Conservation (phyloP, 371 early-diverging fungal genomes). For the Mucor saturninus region DNA sequence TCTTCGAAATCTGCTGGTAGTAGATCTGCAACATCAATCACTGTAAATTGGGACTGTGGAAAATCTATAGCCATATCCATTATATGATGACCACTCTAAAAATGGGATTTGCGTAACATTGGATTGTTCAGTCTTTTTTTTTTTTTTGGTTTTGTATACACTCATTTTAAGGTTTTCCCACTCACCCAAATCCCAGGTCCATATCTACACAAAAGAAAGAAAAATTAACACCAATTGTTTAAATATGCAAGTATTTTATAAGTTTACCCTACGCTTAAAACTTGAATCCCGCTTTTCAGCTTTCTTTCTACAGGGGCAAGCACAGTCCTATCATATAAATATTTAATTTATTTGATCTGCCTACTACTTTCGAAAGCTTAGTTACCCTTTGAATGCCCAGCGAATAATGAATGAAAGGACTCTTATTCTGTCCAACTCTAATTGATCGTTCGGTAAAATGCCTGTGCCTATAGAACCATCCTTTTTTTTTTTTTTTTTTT, state of each 20-base stretch:
- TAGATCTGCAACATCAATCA: constrained; percentile 28
- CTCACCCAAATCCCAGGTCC: constrained; percentile 45
- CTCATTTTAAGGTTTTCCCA: background rate
- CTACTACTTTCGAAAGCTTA: background rate
- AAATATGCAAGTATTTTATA: too few species aligned
- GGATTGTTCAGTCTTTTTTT: background rate
- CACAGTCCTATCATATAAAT: constrained; percentile 18
- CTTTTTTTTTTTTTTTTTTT: background rate
- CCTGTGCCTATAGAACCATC: constrained; percentile 2
- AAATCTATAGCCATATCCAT: constrained; percentile 40
- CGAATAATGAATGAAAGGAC: constrained; percentile 33
- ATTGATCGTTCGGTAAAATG: constrained; percentile 34
- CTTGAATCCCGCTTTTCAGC: constrained; percentile 27
- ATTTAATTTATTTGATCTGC: background rate
- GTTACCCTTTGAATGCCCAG: constrained; percentile 42
- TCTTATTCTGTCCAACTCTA: constrained; percentile 33
- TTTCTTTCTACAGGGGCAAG: constrained; percentile 30
- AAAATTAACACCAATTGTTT: background rate
- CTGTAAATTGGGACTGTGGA: constrained; percentile 22
- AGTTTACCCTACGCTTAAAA: constrained; percentile 36
- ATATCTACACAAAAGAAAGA: constrained; percentile 13
- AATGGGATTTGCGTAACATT: background rate
- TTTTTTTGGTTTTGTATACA: background rate
- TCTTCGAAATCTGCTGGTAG: constrained; percentile 28
- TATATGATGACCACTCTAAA: constrained; percentile 34